phyloP scores from a whole-genome alignment of 352 stramenopile species.

The Pythium chondricola region DNA sequence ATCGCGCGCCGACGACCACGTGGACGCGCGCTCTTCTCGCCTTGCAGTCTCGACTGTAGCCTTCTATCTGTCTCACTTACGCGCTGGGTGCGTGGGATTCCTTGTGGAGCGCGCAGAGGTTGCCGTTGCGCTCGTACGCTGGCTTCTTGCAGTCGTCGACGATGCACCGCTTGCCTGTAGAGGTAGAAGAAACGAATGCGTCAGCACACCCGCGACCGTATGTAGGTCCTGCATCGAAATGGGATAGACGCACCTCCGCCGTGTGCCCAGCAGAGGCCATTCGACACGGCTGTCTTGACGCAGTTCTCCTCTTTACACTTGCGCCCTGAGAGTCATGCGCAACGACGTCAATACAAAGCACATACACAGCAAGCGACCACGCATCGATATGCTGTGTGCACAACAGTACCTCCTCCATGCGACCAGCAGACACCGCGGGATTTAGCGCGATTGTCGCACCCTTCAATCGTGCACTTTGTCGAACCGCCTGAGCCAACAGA shows the following conservation, averaged over 20 bases:
- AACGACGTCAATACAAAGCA: neutral
- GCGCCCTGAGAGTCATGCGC: conserved; percentile 19
- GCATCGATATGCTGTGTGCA: too few relatives aligned
- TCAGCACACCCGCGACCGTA: neutral
- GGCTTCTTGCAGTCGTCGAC: conserved; percentile 40
- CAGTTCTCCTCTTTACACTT: conserved; percentile 60
- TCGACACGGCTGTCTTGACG: conserved; percentile 69
- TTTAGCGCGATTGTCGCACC: conserved; percentile 68
- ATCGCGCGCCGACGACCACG: neutral
- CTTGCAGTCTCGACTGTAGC: too few relatives aligned
- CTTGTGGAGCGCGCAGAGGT: conserved; percentile 34
- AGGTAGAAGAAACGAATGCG: neutral
- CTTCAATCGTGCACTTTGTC: conserved; percentile 57
- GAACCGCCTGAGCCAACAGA: conserved; percentile 42
- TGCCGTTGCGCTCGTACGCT: conserved; percentile 41
- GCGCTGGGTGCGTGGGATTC: conserved; percentile 7
- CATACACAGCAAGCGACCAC: neutral
- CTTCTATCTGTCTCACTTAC: too few relatives aligned
- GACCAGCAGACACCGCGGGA: conserved; percentile 76
- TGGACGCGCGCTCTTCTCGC: too few relatives aligned
- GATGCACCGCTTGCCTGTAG: conserved; percentile 40
- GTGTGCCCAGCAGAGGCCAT: conserved; percentile 75
- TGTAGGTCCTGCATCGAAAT: neutral
- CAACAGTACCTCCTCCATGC: conserved; percentile 66
- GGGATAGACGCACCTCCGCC: conserved; percentile 43